Evolutionary conservation across 805 yeast genomes (phyloP).

Genomic region (Peterozyma toletana): DNA sequence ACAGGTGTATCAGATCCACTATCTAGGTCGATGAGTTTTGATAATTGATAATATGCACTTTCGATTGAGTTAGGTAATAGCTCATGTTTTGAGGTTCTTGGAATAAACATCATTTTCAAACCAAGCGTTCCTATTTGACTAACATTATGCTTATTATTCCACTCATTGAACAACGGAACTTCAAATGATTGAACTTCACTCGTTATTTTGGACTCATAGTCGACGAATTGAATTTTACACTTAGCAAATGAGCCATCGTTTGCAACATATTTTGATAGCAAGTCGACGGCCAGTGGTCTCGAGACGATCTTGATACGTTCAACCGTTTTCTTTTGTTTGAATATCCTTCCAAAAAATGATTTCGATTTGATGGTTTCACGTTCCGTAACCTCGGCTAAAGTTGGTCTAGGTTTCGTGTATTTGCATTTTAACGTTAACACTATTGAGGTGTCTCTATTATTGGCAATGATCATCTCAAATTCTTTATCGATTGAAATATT

Average conservation of each 20-base stretch:
- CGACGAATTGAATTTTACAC: conserved; percentile 57
- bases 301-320: conserved; percentile 47
- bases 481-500: conserved; percentile 53
- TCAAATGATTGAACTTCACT: conserved; percentile 45
- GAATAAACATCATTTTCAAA: conserved; percentile 62
- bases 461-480: conserved; percentile 66
- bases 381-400: conserved; percentile 54
- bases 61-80: conserved; percentile 64
- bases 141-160: conserved; percentile 48
- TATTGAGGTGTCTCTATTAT: conserved; percentile 41
- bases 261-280: conserved; percentile 62
- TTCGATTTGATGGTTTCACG: conserved; percentile 28
- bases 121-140: conserved; percentile 60
- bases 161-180: conserved; percentile 71
- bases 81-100: conserved; percentile 54
- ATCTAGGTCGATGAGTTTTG: conserved; percentile 28
- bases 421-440: conserved; percentile 66
- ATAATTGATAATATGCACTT: conserved; percentile 36
- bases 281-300: conserved; percentile 40
- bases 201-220: conserved; percentile 46
- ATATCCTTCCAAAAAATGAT: conserved; percentile 19
- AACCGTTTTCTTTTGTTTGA: conserved; percentile 33
- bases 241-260: conserved; percentile 87
- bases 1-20: conserved; percentile 10
- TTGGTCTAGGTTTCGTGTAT: conserved; percentile 42